Evolutionary conservation across 345 rosid species (phyloP), one percentile per base, ranked within the genome.

Genomic region (Punica granatum): DNA sequence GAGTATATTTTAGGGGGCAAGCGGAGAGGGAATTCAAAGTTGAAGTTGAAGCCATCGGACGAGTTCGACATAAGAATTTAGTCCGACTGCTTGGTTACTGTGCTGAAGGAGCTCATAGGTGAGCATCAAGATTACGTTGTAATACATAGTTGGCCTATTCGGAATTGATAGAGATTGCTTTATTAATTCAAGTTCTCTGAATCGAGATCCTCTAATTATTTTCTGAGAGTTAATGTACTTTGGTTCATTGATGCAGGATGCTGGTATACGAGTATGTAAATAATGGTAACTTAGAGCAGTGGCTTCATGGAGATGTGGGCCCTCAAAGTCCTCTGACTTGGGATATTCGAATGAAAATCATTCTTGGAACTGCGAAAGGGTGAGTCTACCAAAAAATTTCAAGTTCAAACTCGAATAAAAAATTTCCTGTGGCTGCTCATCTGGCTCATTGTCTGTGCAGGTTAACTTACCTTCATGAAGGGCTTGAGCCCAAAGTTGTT

Each of bases 31-130:
- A 92, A 79, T 92, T 92, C 60, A 86, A 84, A 73, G 96, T 92
- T 32, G 98, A 92, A 83, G 98, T 92, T 19, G 98, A 92, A 79
- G 96, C 86, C 21, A 92, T 92, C 58, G 97, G 98, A 34, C 86
- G 98, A 67, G 97, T 90, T 25, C 79, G 97, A 41, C 98, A 92
- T 39, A 90, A 92, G 83, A 90, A 92, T 76, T 82, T 92, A 64
- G 98, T 88, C 32, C 88, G 97, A 70, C 66, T 92, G 81, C 90
- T 92, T 46, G 98, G 98, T 5, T 92, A 90, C 64, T 90, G 98
- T 63, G 98, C 90, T 41, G 98, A 92, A 85, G 98, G 98, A 74
- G 94, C 97, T 75, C 92, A 90, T 63, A 86, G 96, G 98, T 92
- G 80, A 60, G n/a, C 28, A n/a, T n/a, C 1, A 12, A n/a, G 30